A percentile compares a stretch with the other conserved stretches of the same genome.
phyloP scores from a whole-genome alignment of 768 basidiomycete species.

The Tylopilus felleus region DNA sequence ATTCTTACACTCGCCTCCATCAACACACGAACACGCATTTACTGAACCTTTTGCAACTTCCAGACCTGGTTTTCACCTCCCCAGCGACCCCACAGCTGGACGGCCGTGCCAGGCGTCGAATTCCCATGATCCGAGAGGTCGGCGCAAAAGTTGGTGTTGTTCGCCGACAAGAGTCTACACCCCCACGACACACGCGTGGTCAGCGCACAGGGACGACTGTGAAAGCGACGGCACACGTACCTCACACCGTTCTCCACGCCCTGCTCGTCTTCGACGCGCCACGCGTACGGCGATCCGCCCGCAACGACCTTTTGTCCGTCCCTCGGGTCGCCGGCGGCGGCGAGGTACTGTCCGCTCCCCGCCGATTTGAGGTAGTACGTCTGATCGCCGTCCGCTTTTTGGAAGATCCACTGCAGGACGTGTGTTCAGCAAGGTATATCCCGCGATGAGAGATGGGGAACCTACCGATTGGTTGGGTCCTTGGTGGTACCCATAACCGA shows the following conservation, averaged over 20 bases:
- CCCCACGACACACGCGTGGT: neutral
- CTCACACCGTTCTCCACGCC: constrained; percentile 37
- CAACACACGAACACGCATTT: neutral
- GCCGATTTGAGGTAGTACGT: constrained; percentile 43
- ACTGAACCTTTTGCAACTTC: constrained; percentile 23
- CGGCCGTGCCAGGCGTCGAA: constrained; percentile 39
- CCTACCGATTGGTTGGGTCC: constrained; percentile 50
- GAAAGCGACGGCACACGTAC: constrained; percentile 29
- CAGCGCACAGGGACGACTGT: neutral
- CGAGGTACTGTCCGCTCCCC: constrained; percentile 41
- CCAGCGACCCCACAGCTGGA: constrained; percentile 51
- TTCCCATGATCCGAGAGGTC: constrained; percentile 50
- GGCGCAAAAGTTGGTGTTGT: constrained; percentile 38
- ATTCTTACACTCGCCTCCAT: neutral
- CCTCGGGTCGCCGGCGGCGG: constrained; percentile 24
- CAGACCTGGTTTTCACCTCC: constrained; percentile 52
- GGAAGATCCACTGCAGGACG: constrained; percentile 51
- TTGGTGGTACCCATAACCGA: constrained; percentile 43
- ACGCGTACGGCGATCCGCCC: constrained; percentile 35
- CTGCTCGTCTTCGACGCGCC: constrained; percentile 50
- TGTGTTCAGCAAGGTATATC: too few species aligned
- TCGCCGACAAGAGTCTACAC: constrained; percentile 45
- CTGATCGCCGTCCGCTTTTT: constrained; percentile 17
- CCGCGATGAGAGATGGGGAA: neutral
- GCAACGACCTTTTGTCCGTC: constrained; percentile 45